Conservation (phyloP, 2,329 filamentous ascomycete species). For the Ophiocordyceps robertsii region DNA sequence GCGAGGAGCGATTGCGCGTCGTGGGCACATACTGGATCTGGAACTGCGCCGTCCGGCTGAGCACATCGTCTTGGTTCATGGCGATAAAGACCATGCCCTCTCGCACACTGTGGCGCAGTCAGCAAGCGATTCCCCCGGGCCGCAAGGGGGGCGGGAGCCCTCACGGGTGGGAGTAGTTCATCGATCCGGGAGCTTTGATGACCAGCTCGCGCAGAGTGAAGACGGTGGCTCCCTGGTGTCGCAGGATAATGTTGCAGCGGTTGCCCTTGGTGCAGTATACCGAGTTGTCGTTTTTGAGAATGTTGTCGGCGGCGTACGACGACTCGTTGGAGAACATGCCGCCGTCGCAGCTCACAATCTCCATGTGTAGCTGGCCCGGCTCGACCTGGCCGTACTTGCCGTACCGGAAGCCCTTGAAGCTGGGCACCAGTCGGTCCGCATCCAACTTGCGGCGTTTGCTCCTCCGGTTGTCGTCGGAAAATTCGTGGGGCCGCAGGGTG, state of each 20-base stretch:
- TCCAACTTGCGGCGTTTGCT: constrained; percentile 61
- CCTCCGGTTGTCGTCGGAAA: constrained; percentile 35
- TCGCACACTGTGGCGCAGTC: constrained; percentile 48
- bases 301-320: constrained; percentile 61
- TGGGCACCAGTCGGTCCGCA: constrained; percentile 38
- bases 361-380: constrained; percentile 68
- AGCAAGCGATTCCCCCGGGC: neutral
- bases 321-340: constrained; percentile 53
- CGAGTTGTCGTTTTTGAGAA: constrained; percentile 66
- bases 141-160: constrained; percentile 21
- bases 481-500: constrained; percentile 21
- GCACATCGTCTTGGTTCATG: constrained; percentile 68
- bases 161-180: constrained; percentile 75
- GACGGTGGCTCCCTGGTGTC: constrained; percentile 65
- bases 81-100: constrained; percentile 87
- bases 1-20: constrained; percentile 5
- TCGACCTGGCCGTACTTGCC: constrained; percentile 81
- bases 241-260: constrained; percentile 73
- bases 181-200: constrained; percentile 66
- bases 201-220: constrained; percentile 78
- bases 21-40: constrained; percentile 49
- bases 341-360: constrained; percentile 81
- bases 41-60: constrained; percentile 61
- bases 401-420: constrained; percentile 55
- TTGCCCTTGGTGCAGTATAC: constrained; percentile 88